Evolutionary conservation across 2,329 filamentous ascomycete genomes (phyloP), one percentile per base, ranked within the genome.

Genomic region (Chaetomium olivaceum): DNA sequence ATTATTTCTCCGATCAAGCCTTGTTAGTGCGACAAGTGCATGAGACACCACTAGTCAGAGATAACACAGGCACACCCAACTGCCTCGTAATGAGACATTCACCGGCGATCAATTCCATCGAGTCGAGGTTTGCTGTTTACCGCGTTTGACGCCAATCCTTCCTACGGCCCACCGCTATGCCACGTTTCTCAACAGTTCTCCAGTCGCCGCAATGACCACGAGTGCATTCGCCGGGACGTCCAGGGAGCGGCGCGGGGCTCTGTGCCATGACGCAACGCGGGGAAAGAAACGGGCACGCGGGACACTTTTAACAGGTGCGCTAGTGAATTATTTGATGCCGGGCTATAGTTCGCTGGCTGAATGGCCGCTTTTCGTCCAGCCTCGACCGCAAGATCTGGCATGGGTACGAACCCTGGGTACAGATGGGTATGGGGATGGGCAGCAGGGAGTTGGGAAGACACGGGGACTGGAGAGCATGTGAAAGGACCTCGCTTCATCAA

Each of bases 201-300:
- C 21, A 52, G 12, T 25, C 21, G 11, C 11, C 21, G 21, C 12
- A 6, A 23, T 9, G 50, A 19, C 27, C 16, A 16, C 16, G 19
- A 54, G 51, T 16, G 51, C 27, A 29, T 54, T 12, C 27, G 27
- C 27, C 27, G 27, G 1, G 3, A 19, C 25, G 14, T 29, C 25
- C 51, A 54, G 25, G 51, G 25, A 27, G 8, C 14, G 51, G 25
- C 51, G 51, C 51, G 51, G 51, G 51, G 50, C 14, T 29, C 51
- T 19, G 51, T 31, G 51, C 51, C 6, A 54, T 54, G 51, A 54
- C 51, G 50, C 50, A 52, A 29, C 50, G 50, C 25, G 51, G 51
- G 51, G 51, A 54, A 29, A 16, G 23, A 54, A 54, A 52, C 43
- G n/a, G 23, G 25, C 27, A 54, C 46, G 9, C 46, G 7, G 46